Conservation (phyloP, 1,284 basidiomycete genomes). For the Puccinia sorghi region DNA sequence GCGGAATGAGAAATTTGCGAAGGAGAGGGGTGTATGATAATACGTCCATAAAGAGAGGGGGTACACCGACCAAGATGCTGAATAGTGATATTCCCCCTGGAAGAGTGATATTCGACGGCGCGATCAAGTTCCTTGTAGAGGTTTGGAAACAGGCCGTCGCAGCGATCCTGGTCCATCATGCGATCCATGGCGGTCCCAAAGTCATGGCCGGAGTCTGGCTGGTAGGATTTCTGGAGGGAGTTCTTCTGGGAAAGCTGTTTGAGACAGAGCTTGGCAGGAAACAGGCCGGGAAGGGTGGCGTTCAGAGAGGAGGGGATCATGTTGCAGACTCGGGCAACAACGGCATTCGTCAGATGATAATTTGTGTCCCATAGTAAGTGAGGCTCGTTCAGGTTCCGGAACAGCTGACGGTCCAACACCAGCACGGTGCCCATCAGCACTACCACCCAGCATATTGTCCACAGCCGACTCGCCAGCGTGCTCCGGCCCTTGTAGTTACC, state of each 20-base stretch:
- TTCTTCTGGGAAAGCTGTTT: slow-evolving; percentile 11
- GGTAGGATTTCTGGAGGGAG: not conserved
- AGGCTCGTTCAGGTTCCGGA: slow-evolving; percentile 13
- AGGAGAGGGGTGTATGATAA: not conserved
- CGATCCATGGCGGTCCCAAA: slow-evolving; percentile 14
- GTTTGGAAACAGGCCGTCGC: slow-evolving; percentile 30
- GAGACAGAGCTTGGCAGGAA: slow-evolving; percentile 1
- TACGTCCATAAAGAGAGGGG: not conserved
- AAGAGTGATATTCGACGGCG: slow-evolving; percentile 13
- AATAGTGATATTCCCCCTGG: slow-evolving; percentile 10
- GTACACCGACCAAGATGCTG: slow-evolving; percentile 36
- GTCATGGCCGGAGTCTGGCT: not conserved
- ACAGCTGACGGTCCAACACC: slow-evolving; percentile 13
- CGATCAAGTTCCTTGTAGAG: slow-evolving; percentile 35
- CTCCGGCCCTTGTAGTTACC: not conserved
- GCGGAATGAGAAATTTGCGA: not conserved
- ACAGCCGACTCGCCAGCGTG: not conserved
- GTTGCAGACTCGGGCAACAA: slow-evolving; percentile 28
- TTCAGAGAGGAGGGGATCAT: not conserved
- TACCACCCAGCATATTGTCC: not conserved
- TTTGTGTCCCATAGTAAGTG: slow-evolving; percentile 6
- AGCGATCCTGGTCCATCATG: slow-evolving; percentile 3
- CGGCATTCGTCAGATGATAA: slow-evolving; percentile 31
- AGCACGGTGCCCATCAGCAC: not conserved
- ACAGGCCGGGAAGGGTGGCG: not conserved